phyloP scores from a whole-genome alignment of 257 asterid species.

The Ballota nigra region DNA sequence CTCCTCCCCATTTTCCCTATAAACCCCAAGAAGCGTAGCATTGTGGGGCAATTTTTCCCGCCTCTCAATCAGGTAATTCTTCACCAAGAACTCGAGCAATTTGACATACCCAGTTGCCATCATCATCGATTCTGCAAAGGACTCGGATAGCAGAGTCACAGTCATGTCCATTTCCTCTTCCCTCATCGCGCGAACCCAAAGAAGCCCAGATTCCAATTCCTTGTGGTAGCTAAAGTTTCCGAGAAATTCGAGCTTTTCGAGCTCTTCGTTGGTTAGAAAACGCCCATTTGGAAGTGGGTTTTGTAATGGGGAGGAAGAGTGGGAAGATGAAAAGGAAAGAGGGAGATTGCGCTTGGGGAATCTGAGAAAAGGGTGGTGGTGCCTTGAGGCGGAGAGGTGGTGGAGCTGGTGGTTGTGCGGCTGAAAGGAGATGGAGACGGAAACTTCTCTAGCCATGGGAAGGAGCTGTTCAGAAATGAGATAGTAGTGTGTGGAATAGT shows the following conservation, averaged over 20 bases:
- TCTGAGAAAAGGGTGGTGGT: slow-evolving; percentile 43
- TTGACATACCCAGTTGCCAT: slow-evolving; percentile 61
- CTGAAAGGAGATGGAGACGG: slow-evolving; percentile 45
- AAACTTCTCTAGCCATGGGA: slow-evolving; percentile 49
- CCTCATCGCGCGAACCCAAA: slow-evolving; percentile 69
- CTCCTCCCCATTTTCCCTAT: slow-evolving; percentile 62
- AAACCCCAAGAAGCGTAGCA: slow-evolving; percentile 80
- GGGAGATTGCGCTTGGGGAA: slow-evolving; percentile 40
- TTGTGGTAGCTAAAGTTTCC: slow-evolving; percentile 55
- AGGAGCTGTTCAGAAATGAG: slow-evolving; percentile 5
- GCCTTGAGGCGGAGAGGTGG: slow-evolving; percentile 50
- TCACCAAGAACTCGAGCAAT: slow-evolving; percentile 68
- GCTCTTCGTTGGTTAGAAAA: slow-evolving; percentile 62
- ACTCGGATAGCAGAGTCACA: slow-evolving; percentile 65
- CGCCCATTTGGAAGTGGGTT: slow-evolving; percentile 51
- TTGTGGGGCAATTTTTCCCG: slow-evolving; percentile 63
- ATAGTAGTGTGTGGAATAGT: not conserved
- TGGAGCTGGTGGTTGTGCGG: slow-evolving; percentile 36
- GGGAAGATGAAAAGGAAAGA: slow-evolving; percentile 48
- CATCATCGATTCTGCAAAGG: slow-evolving; percentile 85
- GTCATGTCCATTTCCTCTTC: slow-evolving; percentile 79
- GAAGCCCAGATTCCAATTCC: slow-evolving; percentile 69
- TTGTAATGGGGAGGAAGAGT: slow-evolving; percentile 38
- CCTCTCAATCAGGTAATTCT: slow-evolving; percentile 81
- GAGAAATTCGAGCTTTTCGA: slow-evolving; percentile 57